Base-by-base conservation (phyloP, 2,329 filamentous ascomycete species). In the Phialophora verrucosa region DNA sequence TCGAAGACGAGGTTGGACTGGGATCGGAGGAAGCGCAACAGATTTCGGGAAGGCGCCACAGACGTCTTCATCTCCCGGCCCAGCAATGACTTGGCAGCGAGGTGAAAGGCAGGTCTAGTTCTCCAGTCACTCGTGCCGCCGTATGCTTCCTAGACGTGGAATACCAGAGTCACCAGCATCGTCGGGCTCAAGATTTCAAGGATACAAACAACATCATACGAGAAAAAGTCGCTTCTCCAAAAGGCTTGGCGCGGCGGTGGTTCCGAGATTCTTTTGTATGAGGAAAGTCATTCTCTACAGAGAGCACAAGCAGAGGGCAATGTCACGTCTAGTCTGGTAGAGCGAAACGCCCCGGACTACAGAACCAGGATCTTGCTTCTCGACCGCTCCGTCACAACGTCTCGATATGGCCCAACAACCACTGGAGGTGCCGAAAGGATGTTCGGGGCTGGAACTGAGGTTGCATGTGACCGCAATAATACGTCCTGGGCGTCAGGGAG, bases 21-120 rank as follows among this genome's bases (percentile, higher is more conserved):
- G 62, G 83, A 86, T 71, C 87, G 88, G 69, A 95, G 83, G 76
- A 91, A 94, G 71, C 88, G 88, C 69, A 95, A 82, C 23, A 94
- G 85, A 51, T 78, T 78, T 64, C 78, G 75, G 61, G 86, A 88
- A 56, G 86, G 86, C 70, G 77, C 80, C 32, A 49, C 44, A 14
- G 64, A 47, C 59, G 69, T 63, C 65, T 68, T 65, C 69, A 71
- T 71, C 55, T 63, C 69, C 68, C 67, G 63, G 55, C 7, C 53
- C 12, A 35, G 20, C 31, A 23, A 35, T 12, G 20, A 44, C 27
- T 25, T 25, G 10, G 20, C 27, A 53, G 49, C 49, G 49, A 25
- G 49, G 49, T 27, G 27, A 53, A 7, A n/a, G 14, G 10, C 20
- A 12, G 10, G 23, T 25, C 38, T 44, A 23, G 2, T 10, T 25